phyloP scores from a whole-genome alignment of 2,329 filamentous ascomycete species.

The Rhinocladiella mackenziei region DNA sequence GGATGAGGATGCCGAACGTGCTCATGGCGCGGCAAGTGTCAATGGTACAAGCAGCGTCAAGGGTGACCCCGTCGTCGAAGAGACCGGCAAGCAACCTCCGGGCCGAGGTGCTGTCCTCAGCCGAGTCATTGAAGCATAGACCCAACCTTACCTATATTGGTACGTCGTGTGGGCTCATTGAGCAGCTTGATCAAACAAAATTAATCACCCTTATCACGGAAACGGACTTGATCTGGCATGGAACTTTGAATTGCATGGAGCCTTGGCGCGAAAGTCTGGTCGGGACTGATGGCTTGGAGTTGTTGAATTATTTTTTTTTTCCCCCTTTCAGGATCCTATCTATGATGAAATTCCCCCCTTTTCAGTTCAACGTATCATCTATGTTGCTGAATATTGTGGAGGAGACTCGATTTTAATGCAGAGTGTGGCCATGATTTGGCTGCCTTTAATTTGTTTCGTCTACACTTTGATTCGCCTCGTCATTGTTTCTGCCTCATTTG shows the following conservation, averaged over 20 bases:
- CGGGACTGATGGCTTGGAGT: too few species aligned
- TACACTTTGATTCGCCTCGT: too few species aligned
- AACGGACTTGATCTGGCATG: not conserved
- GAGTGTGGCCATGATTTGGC: too few species aligned
- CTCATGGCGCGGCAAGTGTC: slow-evolving; percentile 9
- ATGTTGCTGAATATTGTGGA: too few species aligned
- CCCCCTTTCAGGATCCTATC: too few species aligned
- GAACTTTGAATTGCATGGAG: not conserved
- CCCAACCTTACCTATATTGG: not conserved
- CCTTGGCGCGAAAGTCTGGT: not conserved
- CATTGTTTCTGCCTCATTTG: too few species aligned
- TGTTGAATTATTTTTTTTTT: too few species aligned
- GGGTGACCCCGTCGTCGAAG: slow-evolving; percentile 14
- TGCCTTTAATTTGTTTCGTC: too few species aligned
- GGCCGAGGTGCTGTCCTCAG: slow-evolving; percentile 16
- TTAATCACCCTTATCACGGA: not conserved
- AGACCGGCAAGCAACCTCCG: slow-evolving; percentile 14
- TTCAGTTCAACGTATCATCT: too few species aligned
- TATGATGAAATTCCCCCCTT: too few species aligned
- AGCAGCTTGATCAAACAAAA: not conserved
- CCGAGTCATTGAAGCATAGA: slow-evolving; percentile 22
- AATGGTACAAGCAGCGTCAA: slow-evolving; percentile 16
- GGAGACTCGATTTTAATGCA: too few species aligned
- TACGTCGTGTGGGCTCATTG: not conserved
- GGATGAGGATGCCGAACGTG: slow-evolving; percentile 65